Conservation (phyloP, 2,329 filamentous ascomycete genomes). For the Pyricularia grisea region DNA sequence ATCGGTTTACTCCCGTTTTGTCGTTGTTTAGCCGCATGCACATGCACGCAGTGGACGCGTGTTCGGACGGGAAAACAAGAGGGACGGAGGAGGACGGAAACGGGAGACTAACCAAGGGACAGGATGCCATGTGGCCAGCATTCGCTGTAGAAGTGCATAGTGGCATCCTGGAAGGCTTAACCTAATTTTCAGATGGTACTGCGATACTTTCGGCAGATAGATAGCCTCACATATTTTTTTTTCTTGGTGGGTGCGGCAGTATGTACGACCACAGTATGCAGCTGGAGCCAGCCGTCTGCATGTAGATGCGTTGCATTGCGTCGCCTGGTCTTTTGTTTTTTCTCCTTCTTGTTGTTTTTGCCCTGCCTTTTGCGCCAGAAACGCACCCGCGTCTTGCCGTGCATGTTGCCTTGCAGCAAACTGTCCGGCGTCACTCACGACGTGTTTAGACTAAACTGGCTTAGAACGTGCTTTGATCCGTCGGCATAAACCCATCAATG, state of each 20-base stretch:
- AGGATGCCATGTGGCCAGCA: not conserved
- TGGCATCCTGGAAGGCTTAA: not conserved
- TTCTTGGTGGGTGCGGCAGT: not conserved
- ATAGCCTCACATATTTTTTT: not conserved
- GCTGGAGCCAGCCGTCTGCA: not conserved
- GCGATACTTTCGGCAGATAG: not conserved
- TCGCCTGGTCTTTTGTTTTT: too few species aligned
- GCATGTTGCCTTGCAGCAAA: not conserved
- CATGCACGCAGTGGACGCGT: not conserved
- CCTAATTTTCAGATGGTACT: not conserved
- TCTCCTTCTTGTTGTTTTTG: too few species aligned
- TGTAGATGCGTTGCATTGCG: not conserved
- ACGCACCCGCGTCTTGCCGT: not conserved
- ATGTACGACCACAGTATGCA: not conserved
- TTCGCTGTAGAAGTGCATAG: not conserved
- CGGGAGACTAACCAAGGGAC: not conserved
- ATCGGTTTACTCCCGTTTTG: not conserved
- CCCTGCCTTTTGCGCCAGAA: not conserved
- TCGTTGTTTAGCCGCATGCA: not conserved
- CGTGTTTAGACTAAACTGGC: not conserved
- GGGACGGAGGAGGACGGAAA: not conserved
- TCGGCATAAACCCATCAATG: not conserved
- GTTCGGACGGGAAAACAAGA: not conserved
- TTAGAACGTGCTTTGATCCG: not conserved
- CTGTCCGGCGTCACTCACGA: not conserved